These are phyloP conservation scores for Spizellomyces punctatus DNA, from an alignment of 192 early-diverging fungal species.

Conservation along the genomic window DNA sequence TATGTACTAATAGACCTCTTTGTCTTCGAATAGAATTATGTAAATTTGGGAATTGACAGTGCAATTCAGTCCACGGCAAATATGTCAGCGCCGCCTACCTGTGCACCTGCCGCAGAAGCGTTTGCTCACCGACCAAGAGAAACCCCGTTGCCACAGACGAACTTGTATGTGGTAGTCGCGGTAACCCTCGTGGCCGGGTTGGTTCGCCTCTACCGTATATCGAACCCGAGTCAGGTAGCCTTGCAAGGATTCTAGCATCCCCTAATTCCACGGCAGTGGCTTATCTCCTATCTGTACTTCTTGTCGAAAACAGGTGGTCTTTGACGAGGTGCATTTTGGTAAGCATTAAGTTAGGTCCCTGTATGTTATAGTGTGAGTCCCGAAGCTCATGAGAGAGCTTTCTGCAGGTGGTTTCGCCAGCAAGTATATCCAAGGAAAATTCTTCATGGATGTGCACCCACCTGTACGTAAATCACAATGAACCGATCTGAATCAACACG, in stretches of 20 bases:
- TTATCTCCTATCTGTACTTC: no score
- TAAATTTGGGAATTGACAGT: no score
- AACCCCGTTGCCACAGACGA: constrained; percentile 2
- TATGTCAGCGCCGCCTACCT: no score
- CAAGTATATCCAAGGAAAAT: constrained; percentile 53
- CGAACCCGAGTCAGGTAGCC: constrained; percentile 34
- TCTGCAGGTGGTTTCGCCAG: constrained; percentile 45
- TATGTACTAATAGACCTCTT: no score
- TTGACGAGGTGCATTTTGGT: constrained; percentile 57
- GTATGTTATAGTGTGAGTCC: no score
- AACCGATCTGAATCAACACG: background rate
- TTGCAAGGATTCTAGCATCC: no score
- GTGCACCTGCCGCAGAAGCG: no score
- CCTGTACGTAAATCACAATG: constrained; percentile 23
- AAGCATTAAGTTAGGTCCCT: background rate
- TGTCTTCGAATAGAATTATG: no score
- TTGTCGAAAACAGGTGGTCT: constrained; percentile 35
- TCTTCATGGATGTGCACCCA: constrained; percentile 64
- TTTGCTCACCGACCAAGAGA: no score
- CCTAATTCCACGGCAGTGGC: no score
- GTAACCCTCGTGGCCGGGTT: constrained; percentile 41
- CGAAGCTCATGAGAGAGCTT: background rate
- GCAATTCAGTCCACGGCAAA: no score
- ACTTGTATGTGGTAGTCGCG: constrained; percentile 31
- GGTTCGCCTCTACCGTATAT: constrained; percentile 48